A percentile compares a stretch with the other conserved stretches of the same genome.
These are phyloP conservation scores for Fusarium sp. DNA, from an alignment of 2,329 filamentous ascomycete species.

Conservation along the genomic window DNA sequence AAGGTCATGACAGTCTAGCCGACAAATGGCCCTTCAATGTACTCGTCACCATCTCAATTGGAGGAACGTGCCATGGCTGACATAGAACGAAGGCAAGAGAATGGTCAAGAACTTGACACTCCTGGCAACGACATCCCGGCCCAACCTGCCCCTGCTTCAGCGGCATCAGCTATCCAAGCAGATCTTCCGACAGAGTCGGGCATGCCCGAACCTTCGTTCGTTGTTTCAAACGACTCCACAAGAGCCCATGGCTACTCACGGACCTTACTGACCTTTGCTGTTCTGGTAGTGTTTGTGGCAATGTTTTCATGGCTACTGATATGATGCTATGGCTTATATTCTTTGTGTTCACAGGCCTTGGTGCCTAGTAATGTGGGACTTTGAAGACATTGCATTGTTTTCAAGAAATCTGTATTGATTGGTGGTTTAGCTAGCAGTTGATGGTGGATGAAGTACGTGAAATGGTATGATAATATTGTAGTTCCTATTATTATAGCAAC, in stretches of 20 bases:
- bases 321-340: background rate
- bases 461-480: conserved; percentile 24
- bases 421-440: conserved; percentile 14
- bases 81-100: background rate
- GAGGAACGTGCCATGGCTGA: background rate
- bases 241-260: background rate
- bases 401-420: conserved; percentile 23
- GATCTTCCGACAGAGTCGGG: background rate
- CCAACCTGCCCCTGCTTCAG: background rate
- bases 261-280: background rate
- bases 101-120: background rate
- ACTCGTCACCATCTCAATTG: background rate
- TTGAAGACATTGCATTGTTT: background rate
- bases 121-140: background rate
- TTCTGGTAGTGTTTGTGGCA: background rate
- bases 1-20: conserved; percentile 25
- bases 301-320: background rate
- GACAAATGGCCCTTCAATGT: conserved; percentile 15
- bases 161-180: background rate
- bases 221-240: conserved; percentile 1
- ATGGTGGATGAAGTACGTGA: conserved; percentile 23
- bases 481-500: conserved; percentile 26
- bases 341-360: background rate
- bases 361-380: background rate
- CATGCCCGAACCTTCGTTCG: background rate